phyloP scores from a whole-genome alignment of 1,284 basidiomycete genomes.

The Austroboletus novae-zelandiae region DNA sequence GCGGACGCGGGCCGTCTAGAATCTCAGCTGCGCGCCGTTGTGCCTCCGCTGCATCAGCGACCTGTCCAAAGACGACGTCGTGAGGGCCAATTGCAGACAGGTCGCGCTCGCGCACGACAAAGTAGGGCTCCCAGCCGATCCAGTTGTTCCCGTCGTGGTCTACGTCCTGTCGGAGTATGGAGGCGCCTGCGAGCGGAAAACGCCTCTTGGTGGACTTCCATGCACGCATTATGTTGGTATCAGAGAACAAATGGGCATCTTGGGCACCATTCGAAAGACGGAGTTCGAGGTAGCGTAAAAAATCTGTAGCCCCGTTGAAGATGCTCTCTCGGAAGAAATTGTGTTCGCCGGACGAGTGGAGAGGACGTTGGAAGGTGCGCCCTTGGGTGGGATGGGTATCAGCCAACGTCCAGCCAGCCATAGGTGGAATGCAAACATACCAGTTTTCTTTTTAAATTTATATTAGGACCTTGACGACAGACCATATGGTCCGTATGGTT shows the following conservation, averaged over 20 bases:
- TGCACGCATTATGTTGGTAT: slow-evolving; percentile 11
- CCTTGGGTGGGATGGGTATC: slow-evolving; percentile 7
- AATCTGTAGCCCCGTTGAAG: slow-evolving; percentile 20
- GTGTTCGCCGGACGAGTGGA: slow-evolving; percentile 8
- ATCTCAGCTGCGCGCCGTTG: neutral
- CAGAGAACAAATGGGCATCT: slow-evolving; percentile 15
- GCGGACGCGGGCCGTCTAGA: neutral
- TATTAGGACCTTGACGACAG: too few species aligned
- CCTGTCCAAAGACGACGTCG: neutral
- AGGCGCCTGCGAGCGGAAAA: slow-evolving; percentile 19
- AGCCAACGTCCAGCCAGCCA: slow-evolving; percentile 14
- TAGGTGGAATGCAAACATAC: neutral
- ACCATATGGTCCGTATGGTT: too few species aligned
- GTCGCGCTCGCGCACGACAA: neutral
- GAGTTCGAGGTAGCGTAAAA: slow-evolving; percentile 9
- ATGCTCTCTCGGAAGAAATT: slow-evolving; percentile 11
- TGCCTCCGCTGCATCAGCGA: neutral
- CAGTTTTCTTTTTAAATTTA: too few species aligned
- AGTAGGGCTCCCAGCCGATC: neutral
- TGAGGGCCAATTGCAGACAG: neutral
- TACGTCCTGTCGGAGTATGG: slow-evolving; percentile 10
- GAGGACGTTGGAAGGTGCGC: slow-evolving; percentile 17
- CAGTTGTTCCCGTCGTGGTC: too few species aligned
- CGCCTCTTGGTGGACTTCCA: slow-evolving; percentile 23
- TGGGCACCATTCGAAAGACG: slow-evolving; percentile 3